Conservation (phyloP, 495 filamentous ascomycete genomes). For the Lophiotrema nucula region DNA sequence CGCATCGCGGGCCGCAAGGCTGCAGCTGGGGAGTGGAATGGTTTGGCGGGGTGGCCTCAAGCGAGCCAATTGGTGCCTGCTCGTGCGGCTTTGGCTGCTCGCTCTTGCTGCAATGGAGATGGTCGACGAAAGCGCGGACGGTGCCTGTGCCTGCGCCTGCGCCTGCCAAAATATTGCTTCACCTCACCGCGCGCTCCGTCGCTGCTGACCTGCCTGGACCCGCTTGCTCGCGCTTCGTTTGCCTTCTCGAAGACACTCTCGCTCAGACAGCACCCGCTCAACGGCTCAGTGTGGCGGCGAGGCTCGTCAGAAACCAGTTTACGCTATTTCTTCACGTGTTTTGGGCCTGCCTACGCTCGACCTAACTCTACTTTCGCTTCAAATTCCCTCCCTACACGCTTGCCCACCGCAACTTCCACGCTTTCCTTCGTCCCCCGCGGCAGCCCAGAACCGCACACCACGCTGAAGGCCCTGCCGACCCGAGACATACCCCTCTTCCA, state of each 20-base stretch:
- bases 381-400: slow-evolving; percentile 26
- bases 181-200: too few species aligned
- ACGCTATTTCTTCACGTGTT: slow-evolving; percentile 36
- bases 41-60: not conserved
- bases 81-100: too few species aligned
- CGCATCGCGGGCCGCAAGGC: not conserved
- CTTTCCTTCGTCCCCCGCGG: not conserved
- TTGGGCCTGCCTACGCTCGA: slow-evolving; percentile 15
- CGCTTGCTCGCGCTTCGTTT: too few species aligned
- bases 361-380: slow-evolving; percentile 33
- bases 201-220: too few species aligned
- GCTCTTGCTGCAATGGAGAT: too few species aligned
- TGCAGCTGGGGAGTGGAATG: slow-evolving; percentile 1
- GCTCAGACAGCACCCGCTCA: too few species aligned
- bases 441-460: not conserved
- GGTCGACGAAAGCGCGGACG: too few species aligned
- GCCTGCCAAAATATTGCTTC: too few species aligned
- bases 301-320: too few species aligned
- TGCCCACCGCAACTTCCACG: slow-evolving; percentile 19
- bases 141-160: too few species aligned
- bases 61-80: slow-evolving; percentile 18
- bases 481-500: not conserved
- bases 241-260: too few species aligned
- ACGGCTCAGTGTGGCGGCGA: too few species aligned
- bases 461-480: not conserved